Evolutionary conservation across 768 basidiomycete species (phyloP).

Genomic region (Pholiota microspora): DNA sequence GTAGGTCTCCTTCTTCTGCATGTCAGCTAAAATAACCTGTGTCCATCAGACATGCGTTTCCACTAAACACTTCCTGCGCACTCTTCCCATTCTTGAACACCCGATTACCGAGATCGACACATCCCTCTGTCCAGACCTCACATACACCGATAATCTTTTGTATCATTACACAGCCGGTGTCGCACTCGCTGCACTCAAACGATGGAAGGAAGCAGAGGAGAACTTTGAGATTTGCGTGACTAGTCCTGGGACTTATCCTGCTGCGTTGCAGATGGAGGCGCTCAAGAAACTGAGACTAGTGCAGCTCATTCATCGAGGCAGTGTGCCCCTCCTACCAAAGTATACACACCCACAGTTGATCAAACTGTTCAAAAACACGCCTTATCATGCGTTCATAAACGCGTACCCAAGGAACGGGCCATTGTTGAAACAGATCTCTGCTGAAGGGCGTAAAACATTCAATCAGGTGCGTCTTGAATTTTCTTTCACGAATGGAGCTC

Average conservation of each 20-base stretch:
- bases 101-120: constrained; percentile 69
- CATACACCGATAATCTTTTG: constrained; percentile 76
- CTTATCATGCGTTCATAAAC: constrained; percentile 62
- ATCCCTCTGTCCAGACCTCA: constrained; percentile 45
- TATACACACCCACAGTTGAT: constrained; percentile 61
- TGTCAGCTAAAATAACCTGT: constrained; percentile 1
- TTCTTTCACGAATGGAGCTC: background rate
- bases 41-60: constrained; percentile 53
- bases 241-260: constrained; percentile 53
- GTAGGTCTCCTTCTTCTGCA: constrained; percentile 33
- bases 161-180: constrained; percentile 85
- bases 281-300: constrained; percentile 80
- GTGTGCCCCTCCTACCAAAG: constrained; percentile 68
- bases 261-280: constrained; percentile 81
- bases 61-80: constrained; percentile 49
- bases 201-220: constrained; percentile 69
- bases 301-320: constrained; percentile 75
- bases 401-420: constrained; percentile 60
- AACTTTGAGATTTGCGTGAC: constrained; percentile 79
- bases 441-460: constrained; percentile 57
- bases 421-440: constrained; percentile 42
- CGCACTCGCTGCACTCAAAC: constrained; percentile 59
- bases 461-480: constrained; percentile 37
- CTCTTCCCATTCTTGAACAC: constrained; percentile 58
- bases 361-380: constrained; percentile 63